phyloP scores from a whole-genome alignment of 805 yeast species.

The Monosporozyma solicola region DNA sequence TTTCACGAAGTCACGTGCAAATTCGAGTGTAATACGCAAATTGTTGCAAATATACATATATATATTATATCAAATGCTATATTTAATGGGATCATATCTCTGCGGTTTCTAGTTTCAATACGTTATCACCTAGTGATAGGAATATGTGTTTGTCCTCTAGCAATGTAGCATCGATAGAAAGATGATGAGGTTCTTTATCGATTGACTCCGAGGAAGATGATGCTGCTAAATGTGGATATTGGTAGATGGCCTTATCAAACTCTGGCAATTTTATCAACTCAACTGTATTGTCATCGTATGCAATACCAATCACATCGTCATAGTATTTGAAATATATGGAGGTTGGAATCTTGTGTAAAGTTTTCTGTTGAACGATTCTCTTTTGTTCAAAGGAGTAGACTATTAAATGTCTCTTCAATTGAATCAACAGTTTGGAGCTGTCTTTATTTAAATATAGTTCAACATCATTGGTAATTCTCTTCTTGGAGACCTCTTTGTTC shows the following conservation, averaged over 20 bases:
- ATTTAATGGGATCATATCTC: neutral
- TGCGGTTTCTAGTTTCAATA: slow-evolving; percentile 8
- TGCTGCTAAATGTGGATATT: slow-evolving; percentile 12
- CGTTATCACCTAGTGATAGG: slow-evolving; percentile 8
- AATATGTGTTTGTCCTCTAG: slow-evolving; percentile 6
- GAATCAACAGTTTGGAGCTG: slow-evolving; percentile 25
- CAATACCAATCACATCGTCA: slow-evolving; percentile 10
- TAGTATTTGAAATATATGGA: slow-evolving; percentile 10
- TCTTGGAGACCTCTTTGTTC: slow-evolving; percentile 7
- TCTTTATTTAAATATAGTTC: slow-evolving; percentile 21
- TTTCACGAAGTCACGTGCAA: neutral
- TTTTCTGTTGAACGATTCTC: slow-evolving; percentile 14
- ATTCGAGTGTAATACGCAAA: neutral
- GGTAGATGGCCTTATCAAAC: slow-evolving; percentile 10
- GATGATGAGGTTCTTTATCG: neutral
- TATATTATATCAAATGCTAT: neutral
- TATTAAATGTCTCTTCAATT: slow-evolving; percentile 13
- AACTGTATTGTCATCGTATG: slow-evolving; percentile 17
- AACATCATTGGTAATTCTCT: slow-evolving; percentile 3
- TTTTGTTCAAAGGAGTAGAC: slow-evolving; percentile 28
- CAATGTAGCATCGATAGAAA: slow-evolving; percentile 7
- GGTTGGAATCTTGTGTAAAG: slow-evolving; percentile 6
- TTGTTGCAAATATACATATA: neutral
- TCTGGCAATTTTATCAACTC: slow-evolving; percentile 20
- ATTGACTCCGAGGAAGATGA: neutral